A percentile compares a stretch with the other conserved stretches of the same genome.
phyloP scores from a whole-genome alignment of 2,329 filamentous ascomycete genomes.

The Xylaria multiplex region DNA sequence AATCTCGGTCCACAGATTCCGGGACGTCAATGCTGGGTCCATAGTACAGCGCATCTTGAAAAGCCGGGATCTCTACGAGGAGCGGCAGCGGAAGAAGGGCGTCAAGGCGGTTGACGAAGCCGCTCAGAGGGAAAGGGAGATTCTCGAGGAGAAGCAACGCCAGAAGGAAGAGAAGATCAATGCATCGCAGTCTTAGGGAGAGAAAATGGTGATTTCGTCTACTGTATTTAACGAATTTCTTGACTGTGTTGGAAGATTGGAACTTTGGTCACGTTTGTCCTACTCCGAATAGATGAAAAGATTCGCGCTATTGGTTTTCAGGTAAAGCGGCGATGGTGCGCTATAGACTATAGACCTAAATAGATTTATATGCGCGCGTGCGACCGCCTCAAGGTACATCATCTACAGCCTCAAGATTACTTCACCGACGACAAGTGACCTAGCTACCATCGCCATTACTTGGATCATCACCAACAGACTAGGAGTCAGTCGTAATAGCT shows the following conservation, averaged over 20 bases:
- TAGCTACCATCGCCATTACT: no score
- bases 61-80: slow-evolving; percentile 88
- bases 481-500: no score
- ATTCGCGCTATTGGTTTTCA: not conserved
- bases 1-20: slow-evolving; percentile 80
- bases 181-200: slow-evolving; percentile 11
- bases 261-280: not conserved
- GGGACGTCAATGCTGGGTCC: slow-evolving; percentile 88
- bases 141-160: slow-evolving; percentile 68
- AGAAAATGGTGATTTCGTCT: not conserved
- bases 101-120: slow-evolving; percentile 83
- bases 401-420: not conserved
- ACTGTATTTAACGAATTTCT: not conserved
- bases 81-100: slow-evolving; percentile 88
- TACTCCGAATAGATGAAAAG: slow-evolving; percentile 8
- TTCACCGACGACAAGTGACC: no score
- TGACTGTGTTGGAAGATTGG: not conserved
- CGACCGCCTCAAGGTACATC: not conserved
- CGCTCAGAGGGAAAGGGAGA: slow-evolving; percentile 69
- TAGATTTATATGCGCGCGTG: slow-evolving; percentile 4
- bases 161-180: slow-evolving; percentile 56
- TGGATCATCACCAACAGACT: no score
- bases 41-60: slow-evolving; percentile 92
- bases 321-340: not conserved
- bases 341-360: slow-evolving; percentile 16